Evolutionary conservation across 2,329 filamentous ascomycete genomes (phyloP).

Genomic region (Penicillium sp.): DNA sequence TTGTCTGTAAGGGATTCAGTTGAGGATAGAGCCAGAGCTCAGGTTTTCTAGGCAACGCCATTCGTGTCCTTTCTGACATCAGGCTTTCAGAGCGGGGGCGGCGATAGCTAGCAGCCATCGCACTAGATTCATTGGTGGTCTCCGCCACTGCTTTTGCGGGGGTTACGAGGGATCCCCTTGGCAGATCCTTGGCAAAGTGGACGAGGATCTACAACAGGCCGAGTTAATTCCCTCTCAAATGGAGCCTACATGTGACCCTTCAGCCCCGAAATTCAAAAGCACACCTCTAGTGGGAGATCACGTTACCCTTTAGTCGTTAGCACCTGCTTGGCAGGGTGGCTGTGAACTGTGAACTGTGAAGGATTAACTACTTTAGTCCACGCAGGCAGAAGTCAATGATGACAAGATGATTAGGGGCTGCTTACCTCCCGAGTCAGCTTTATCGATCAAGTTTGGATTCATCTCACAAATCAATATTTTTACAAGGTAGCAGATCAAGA

Average conservation of each 20-base stretch:
- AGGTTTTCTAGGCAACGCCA: constrained; percentile 1
- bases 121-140: not conserved
- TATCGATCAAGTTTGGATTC: no score
- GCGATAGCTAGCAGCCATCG: not conserved
- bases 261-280: no score
- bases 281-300: no score
- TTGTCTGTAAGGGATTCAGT: not conserved
- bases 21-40: not conserved
- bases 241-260: constrained; percentile 2
- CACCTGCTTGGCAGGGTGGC: no score
- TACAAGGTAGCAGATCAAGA: no score
- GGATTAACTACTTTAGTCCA: no score
- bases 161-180: constrained; percentile 12
- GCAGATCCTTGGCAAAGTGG: constrained; percentile 10
- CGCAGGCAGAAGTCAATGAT: no score
- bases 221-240: constrained; percentile 11
- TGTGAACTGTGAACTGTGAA: no score
- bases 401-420: no score
- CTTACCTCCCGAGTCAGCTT: no score
- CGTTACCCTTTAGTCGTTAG: no score
- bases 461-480: no score
- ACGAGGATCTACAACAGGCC: constrained; percentile 4
- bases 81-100: constrained; percentile 3
- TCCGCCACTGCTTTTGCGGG: constrained; percentile 7
- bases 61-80: not conserved